Evolutionary conservation across 768 basidiomycete genomes (phyloP).

Genomic region (Russula emetica): DNA sequence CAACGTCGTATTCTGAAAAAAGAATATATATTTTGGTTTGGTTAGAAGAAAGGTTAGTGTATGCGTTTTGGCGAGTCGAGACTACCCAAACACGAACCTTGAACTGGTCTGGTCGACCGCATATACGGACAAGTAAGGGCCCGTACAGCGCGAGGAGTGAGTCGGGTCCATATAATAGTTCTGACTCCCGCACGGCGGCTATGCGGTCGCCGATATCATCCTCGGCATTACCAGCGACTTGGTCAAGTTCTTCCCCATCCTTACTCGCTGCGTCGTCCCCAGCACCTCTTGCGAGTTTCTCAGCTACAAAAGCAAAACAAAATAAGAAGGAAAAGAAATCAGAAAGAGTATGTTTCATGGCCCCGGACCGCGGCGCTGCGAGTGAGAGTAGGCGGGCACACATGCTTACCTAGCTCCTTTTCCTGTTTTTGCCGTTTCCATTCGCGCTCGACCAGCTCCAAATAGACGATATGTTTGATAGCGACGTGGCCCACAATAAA

Average conservation of each 20-base stretch:
- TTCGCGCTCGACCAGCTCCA: slow-evolving; percentile 93
- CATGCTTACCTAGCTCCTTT: slow-evolving; percentile 63
- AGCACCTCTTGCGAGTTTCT: slow-evolving; percentile 49
- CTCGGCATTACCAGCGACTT: slow-evolving; percentile 95
- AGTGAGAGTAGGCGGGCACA: neutral
- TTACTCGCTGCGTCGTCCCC: slow-evolving; percentile 43
- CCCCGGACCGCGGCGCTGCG: too few relatives aligned
- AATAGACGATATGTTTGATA: slow-evolving; percentile 94
- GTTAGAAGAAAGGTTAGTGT: too few relatives aligned
- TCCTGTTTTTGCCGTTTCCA: slow-evolving; percentile 96
- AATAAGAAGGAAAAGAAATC: neutral
- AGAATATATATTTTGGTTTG: too few relatives aligned
- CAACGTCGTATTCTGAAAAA: slow-evolving; percentile 70
- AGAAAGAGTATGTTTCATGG: neutral
- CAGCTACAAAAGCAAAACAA: slow-evolving; percentile 49
- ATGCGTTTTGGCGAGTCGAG: too few relatives aligned
- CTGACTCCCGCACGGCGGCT: slow-evolving; percentile 75
- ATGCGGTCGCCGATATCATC: slow-evolving; percentile 97
- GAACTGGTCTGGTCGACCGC: slow-evolving; percentile 85
- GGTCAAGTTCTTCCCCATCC: slow-evolving; percentile 83
- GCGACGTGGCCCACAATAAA: slow-evolving; percentile 96
- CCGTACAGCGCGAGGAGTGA: slow-evolving; percentile 84
- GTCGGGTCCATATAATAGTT: slow-evolving; percentile 77
- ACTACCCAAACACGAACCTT: slow-evolving; percentile 49
- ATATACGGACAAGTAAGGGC: slow-evolving; percentile 86